These are phyloP conservation scores for Galium porrigens DNA, from an alignment of 305 asterid species.

Conservation along the genomic window DNA sequence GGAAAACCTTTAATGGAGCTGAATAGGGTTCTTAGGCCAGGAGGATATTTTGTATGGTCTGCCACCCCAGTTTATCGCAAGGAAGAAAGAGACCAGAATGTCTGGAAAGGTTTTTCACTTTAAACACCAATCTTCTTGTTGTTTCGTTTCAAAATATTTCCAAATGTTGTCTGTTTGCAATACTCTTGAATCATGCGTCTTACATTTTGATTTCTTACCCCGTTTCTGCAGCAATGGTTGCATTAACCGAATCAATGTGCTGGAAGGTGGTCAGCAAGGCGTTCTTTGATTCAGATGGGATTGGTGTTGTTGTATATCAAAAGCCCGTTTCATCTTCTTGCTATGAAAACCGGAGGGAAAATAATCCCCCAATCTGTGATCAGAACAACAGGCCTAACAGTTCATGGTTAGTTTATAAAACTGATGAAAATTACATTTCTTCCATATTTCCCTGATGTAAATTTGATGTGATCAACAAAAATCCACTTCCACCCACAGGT, in stretches of 20 bases:
- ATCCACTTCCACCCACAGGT: constrained; percentile 42
- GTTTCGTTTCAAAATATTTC: not conserved
- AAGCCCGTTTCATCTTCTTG: constrained; percentile 66
- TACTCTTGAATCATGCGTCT: not conserved
- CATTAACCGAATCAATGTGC: constrained; percentile 63
- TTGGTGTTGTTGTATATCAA: constrained; percentile 67
- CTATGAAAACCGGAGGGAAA: constrained; percentile 46
- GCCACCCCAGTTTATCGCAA: constrained; percentile 80
- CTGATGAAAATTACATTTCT: constrained; percentile 1
- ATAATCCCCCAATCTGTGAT: constrained; percentile 58
- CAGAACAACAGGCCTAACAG: constrained; percentile 30
- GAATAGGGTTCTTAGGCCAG: constrained; percentile 85
- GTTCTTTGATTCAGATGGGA: constrained; percentile 23
- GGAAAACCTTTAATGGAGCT: constrained; percentile 81
- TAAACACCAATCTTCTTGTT: not conserved
- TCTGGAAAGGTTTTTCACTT: constrained; percentile 55
- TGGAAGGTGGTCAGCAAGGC: constrained; percentile 61
- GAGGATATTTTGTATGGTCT: constrained; percentile 88
- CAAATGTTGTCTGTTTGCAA: not conserved
- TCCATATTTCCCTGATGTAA: constrained; percentile 5
- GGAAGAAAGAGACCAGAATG: constrained; percentile 46
- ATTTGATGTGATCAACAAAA: constrained; percentile 5
- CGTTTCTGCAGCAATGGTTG: constrained; percentile 63
- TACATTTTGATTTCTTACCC: not conserved
- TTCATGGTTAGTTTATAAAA: constrained; percentile 42